Evolutionary conservation across 2,329 filamentous ascomycete species (phyloP), one percentile per base, ranked within the genome.

Genomic region (Colletotrichum lini): DNA sequence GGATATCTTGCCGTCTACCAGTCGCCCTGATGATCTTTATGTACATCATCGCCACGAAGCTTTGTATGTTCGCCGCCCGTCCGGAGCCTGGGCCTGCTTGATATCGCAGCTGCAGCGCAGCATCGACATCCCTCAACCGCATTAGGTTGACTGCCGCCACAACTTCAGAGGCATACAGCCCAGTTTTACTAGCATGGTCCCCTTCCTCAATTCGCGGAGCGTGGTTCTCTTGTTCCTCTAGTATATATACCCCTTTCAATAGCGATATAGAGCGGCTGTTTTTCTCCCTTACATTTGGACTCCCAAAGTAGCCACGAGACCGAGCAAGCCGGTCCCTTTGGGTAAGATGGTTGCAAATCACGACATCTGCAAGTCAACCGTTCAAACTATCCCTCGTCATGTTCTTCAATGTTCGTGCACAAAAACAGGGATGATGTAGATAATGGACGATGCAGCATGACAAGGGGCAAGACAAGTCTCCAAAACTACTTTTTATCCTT

Each of bases 1-100:
- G 82, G 80, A 56, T 88, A 88, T 70, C 84, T 88, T 18, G 85
- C 85, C 38, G 81, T 84, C 16, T 84, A 83, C 64, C 73, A 73
- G 56, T 54, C 68, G 30, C 57, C 59, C 47, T 66, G 38, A 66
- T 42, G 12, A 9, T 10, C 21, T 8, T 44, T 18, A 16, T 30
- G 23, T 42, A 23, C 38, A 15, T 57, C 54, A 10, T 35, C 6
- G 16, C n/a, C 12, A 9, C 35, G 3, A 57, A 4, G 40, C 35
- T 21, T 16, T 5, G 35, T n/a, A 42, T 57, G 21, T 13, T 9
- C 38, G 12, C n/a, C 13, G n/a, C 2, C 7, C 6, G 26, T 16
- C 49, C n/a, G 49, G 21, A 52, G 13, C 12, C 13, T 42, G 3
- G 8, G 13, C 3, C 7, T 18, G 21, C n/a, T 42, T 57, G 35